These are phyloP conservation scores for Hypocreales sp. DNA, from an alignment of 2,329 filamentous ascomycete species.

Conservation along the genomic window DNA sequence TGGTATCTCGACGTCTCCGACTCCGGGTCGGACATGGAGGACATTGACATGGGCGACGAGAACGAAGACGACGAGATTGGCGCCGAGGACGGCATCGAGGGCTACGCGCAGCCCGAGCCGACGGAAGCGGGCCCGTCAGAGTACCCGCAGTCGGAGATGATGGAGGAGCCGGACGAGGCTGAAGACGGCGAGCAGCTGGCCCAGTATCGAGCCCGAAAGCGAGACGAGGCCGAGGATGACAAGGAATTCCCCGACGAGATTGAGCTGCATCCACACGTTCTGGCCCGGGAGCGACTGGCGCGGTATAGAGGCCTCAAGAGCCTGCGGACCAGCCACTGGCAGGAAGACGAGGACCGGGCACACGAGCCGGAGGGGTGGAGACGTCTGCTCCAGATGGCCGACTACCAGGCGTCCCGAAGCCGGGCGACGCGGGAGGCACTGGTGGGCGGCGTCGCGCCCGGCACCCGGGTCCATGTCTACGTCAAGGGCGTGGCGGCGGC, in stretches of 20 bases:
- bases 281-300: conserved; percentile 70
- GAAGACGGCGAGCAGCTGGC: conserved; percentile 61
- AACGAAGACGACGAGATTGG: conserved; percentile 44
- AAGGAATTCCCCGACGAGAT: conserved; percentile 96
- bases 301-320: conserved; percentile 89
- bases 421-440: conserved; percentile 66
- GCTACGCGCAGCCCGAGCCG: conserved; percentile 46
- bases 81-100: conserved; percentile 74
- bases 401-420: conserved; percentile 76
- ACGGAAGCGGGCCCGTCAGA: conserved; percentile 75
- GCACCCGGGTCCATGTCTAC: conserved; percentile 70
- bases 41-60: conserved; percentile 42
- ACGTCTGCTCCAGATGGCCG: conserved; percentile 69
- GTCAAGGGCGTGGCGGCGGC: conserved; percentile 37
- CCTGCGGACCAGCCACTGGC: conserved; percentile 74
- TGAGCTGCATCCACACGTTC: conserved; percentile 75
- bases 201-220: conserved; percentile 64
- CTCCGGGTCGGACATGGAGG: conserved; percentile 73
- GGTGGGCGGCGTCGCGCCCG: conserved; percentile 72
- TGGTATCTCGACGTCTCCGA: conserved; percentile 79
- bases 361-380: conserved; percentile 86
- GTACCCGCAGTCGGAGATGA: conserved; percentile 88
- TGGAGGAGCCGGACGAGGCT: conserved; percentile 73
- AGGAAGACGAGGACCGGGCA: conserved; percentile 71
- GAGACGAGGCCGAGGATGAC: conserved; percentile 74